Conservation (phyloP, 257 asterid genomes). For the Plantago major region DNA sequence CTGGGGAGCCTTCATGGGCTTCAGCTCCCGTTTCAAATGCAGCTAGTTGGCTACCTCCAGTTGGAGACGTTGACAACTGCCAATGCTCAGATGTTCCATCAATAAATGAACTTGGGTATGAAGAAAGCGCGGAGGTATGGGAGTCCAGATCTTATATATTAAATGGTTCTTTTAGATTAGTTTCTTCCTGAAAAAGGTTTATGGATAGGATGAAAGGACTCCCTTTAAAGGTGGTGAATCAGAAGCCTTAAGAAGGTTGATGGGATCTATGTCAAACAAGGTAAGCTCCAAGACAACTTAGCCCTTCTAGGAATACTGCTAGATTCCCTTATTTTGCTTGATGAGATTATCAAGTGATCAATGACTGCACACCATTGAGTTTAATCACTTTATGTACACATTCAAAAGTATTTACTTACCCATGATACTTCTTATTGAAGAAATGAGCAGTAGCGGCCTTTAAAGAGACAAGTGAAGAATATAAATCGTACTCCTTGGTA, state of each 20-base stretch:
- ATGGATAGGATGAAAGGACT: conserved; percentile 55
- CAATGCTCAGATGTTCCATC: conserved; percentile 64
- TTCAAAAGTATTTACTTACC: too few species aligned
- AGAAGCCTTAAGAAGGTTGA: conserved; percentile 79
- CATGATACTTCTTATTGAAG: too few species aligned
- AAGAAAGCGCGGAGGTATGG: conserved; percentile 45
- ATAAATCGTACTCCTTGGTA: too few species aligned
- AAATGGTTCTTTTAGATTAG: conserved; percentile 3
- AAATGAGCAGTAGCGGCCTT: too few species aligned
- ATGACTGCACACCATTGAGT: too few species aligned
- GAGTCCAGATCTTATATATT: background rate
- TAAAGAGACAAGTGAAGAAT: too few species aligned
- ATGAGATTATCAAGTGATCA: too few species aligned
- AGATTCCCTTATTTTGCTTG: background rate
- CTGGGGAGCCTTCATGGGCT: conserved; percentile 84
- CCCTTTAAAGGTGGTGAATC: conserved; percentile 95
- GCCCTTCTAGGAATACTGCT: background rate
- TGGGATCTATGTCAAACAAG: conserved; percentile 65
- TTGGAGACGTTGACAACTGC: conserved; percentile 53
- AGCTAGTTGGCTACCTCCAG: conserved; percentile 52
- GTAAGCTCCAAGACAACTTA: conserved; percentile 27
- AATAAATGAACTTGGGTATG: conserved; percentile 69
- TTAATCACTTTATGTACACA: too few species aligned
- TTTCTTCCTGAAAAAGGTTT: conserved; percentile 14
- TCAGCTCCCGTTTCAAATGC: conserved; percentile 51